Percentiles rank a stretch among this genome's conserved stretches.
phyloP scores from a whole-genome alignment of 768 basidiomycete genomes.

The Suillus ampliporus region DNA sequence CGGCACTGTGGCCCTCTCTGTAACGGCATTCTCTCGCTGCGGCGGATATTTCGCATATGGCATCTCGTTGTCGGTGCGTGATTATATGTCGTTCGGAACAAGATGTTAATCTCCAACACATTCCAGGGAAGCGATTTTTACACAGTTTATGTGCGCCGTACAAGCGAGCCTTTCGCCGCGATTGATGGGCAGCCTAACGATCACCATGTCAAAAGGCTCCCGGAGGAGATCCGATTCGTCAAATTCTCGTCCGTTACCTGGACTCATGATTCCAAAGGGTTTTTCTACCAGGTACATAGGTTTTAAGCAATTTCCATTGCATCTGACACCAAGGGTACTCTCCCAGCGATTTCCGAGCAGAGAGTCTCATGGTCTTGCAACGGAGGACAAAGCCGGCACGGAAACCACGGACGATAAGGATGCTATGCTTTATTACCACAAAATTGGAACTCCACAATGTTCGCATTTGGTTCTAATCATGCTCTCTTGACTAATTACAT shows the following conservation, averaged over 20 bases:
- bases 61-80: slow-evolving; percentile 69
- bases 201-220: slow-evolving; percentile 56
- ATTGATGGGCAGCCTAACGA: slow-evolving; percentile 43
- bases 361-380: slow-evolving; percentile 48
- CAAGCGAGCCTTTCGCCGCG: slow-evolving; percentile 58
- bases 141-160: slow-evolving; percentile 71
- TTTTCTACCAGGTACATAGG: slow-evolving; percentile 82
- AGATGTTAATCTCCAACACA: slow-evolving; percentile 2
- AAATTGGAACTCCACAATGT: slow-evolving; percentile 74
- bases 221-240: slow-evolving; percentile 74
- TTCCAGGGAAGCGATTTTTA: slow-evolving; percentile 74
- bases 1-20: slow-evolving; percentile 69
- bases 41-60: slow-evolving; percentile 81
- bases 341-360: slow-evolving; percentile 61
- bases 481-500: slow-evolving; percentile 11
- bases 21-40: slow-evolving; percentile 63
- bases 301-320: slow-evolving; percentile 8
- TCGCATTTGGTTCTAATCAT: slow-evolving; percentile 24
- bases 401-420: slow-evolving; percentile 67
- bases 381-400: slow-evolving; percentile 58
- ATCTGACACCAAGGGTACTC: not conserved
- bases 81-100: slow-evolving; percentile 9
- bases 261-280: slow-evolving; percentile 81
- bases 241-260: slow-evolving; percentile 78
- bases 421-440: slow-evolving; percentile 81